Percentiles rank a stretch among this genome's conserved stretches.
These are phyloP conservation scores for Lactifluus echinatus DNA, from an alignment of 768 basidiomycete species.

Conservation along the genomic window DNA sequence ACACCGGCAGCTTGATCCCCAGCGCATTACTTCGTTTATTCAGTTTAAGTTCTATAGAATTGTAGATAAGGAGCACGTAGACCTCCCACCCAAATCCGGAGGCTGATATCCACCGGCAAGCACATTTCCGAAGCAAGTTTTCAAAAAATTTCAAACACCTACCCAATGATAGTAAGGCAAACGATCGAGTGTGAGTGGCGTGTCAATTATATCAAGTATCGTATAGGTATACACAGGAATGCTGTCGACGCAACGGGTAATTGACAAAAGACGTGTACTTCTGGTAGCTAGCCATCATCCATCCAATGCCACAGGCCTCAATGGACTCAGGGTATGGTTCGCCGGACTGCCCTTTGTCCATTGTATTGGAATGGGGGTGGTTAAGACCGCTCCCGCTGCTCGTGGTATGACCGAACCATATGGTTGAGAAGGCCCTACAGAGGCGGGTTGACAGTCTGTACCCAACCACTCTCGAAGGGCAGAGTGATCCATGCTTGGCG, in stretches of 20 bases:
- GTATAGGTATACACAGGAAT: constrained; percentile 10
- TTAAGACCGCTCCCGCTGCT: not conserved
- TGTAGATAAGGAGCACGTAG: no score
- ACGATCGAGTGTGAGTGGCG: no score
- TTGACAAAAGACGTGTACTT: not conserved
- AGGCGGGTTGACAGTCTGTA: not conserved
- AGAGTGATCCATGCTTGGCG: constrained; percentile 10
- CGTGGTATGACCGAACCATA: not conserved
- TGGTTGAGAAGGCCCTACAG: not conserved
- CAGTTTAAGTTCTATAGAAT: no score
- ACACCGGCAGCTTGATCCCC: no score
- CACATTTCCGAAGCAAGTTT: no score
- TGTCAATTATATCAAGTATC: constrained; percentile 1
- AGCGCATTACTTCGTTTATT: no score
- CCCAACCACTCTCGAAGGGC: constrained; percentile 12
- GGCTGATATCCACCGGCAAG: no score
- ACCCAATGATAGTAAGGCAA: no score
- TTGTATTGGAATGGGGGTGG: not conserved
- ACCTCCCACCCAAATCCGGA: no score
- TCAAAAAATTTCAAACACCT: no score
- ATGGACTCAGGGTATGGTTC: constrained; percentile 1
- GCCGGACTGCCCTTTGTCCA: constrained; percentile 10
- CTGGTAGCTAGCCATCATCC: not conserved
- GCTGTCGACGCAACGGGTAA: not conserved
- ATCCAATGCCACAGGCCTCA: constrained; percentile 6